phyloP scores from a whole-genome alignment of 352 stramenopile genomes.

The Pythium pectinolyticum region DNA sequence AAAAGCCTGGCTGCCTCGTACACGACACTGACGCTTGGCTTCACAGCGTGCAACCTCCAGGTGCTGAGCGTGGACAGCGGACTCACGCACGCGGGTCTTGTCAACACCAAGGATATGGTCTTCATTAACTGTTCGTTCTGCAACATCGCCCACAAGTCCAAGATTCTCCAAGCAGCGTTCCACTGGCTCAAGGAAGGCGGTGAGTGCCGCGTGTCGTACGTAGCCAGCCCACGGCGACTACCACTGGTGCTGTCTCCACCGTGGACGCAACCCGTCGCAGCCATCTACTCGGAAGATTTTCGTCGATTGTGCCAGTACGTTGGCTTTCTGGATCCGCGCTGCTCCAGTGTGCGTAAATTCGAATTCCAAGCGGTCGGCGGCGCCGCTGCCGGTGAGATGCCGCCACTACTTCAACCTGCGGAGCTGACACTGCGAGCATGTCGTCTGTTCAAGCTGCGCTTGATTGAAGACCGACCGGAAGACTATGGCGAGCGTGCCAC shows the following conservation, averaged over 20 bases:
- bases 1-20: slow-evolving; percentile 5
- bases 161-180: slow-evolving; percentile 35
- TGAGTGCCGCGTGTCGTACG: slow-evolving; percentile 38
- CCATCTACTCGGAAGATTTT: slow-evolving; percentile 50
- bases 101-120: slow-evolving; percentile 28
- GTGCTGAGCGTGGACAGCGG: slow-evolving; percentile 9
- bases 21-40: slow-evolving; percentile 25
- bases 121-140: slow-evolving; percentile 58
- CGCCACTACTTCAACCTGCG: not conserved
- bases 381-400: too few relatives aligned
- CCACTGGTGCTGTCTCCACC: not conserved
- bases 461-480: slow-evolving; percentile 42
- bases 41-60: slow-evolving; percentile 36
- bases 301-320: slow-evolving; percentile 40
- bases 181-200: slow-evolving; percentile 46
- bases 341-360: slow-evolving; percentile 12
- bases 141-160: slow-evolving; percentile 27
- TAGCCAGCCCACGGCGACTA: slow-evolving; percentile 16
- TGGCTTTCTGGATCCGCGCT: slow-evolving; percentile 32
- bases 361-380: too few relatives aligned
- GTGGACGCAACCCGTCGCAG: not conserved
- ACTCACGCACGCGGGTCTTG: not conserved
- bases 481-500: slow-evolving; percentile 58
- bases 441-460: slow-evolving; percentile 43
- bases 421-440: slow-evolving; percentile 26